Conservation (phyloP, 1,284 basidiomycete species). For the Ceratobasidium papillatum region DNA sequence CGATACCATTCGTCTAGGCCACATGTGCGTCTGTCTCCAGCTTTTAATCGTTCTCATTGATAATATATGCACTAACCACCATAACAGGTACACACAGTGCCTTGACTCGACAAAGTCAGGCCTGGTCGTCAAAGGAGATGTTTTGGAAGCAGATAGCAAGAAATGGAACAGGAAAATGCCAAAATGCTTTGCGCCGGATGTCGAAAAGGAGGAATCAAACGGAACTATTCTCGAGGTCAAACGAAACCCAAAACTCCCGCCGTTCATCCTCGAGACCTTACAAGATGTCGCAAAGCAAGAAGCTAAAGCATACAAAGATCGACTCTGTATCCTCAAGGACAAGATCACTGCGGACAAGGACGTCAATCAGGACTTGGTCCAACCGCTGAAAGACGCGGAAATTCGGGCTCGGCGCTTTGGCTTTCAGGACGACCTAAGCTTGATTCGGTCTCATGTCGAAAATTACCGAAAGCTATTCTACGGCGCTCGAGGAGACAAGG, state of each 20-base stretch:
- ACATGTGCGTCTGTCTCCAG: background rate
- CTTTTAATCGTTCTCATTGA: background rate
- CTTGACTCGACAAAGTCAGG: conserved; percentile 42
- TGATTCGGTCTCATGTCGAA: conserved; percentile 31
- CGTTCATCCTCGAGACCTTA: conserved; percentile 42
- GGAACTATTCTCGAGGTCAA: too few relatives aligned
- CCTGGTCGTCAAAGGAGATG: background rate
- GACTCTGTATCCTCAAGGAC: conserved; percentile 5
- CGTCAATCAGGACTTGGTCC: conserved; percentile 28
- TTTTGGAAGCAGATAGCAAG: conserved; percentile 6
- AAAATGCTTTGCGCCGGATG: conserved; percentile 5
- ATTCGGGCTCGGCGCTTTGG: background rate
- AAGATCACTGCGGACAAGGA: background rate
- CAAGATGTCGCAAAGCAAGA: conserved; percentile 24
- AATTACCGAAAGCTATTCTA: conserved; percentile 10
- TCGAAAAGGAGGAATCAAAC: background rate
- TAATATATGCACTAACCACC: background rate
- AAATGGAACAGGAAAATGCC: background rate
- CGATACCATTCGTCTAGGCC: background rate
- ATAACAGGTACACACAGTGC: conserved; percentile 35
- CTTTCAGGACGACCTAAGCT: conserved; percentile 22
- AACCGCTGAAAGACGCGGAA: conserved; percentile 21
- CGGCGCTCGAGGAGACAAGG: background rate
- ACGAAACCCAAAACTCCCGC: background rate
- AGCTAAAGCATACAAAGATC: background rate